Percentiles rank a stretch among this genome's conserved stretches.
Evolutionary conservation across 2,329 filamentous ascomycete species (phyloP).

Genomic region (Verticillium nubilum): DNA sequence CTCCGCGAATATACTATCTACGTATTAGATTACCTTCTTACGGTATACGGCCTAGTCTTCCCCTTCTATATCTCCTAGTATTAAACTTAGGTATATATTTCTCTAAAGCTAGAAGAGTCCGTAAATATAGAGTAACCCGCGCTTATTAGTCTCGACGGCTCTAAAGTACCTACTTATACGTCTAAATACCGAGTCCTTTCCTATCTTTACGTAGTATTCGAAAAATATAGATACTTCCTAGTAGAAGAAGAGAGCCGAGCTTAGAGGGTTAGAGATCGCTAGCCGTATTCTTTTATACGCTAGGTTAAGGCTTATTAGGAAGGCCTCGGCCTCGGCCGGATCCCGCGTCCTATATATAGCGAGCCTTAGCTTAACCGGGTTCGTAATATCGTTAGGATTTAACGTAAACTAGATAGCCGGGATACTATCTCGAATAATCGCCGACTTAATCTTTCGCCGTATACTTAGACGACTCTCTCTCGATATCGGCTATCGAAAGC

Average conservation of each 20-base stretch:
- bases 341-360: slow-evolving; percentile 1
- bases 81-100: not conserved
- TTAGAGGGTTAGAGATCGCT: slow-evolving; percentile 5
- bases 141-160: not conserved
- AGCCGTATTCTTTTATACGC: not conserved
- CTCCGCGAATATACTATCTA: not conserved
- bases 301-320: not conserved
- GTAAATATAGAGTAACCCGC: not conserved
- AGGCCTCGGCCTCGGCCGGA: slow-evolving; percentile 3
- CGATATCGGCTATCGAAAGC: slow-evolving; percentile 3
- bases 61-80: not conserved
- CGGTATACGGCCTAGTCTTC: not conserved
- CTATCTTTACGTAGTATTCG: slow-evolving; percentile 6
- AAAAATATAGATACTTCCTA: slow-evolving; percentile 8
- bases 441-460: slow-evolving; percentile 7
- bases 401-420: slow-evolving; percentile 8
- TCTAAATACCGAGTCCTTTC: slow-evolving; percentile 5
- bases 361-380: slow-evolving; percentile 7
- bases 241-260: slow-evolving; percentile 4
- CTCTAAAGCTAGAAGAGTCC: not conserved
- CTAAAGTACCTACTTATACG: slow-evolving; percentile 1
- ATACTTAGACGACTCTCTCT: slow-evolving; percentile 5
- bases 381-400: slow-evolving; percentile 10
- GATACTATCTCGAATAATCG: slow-evolving; percentile 2
- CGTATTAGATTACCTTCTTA: not conserved